Evolutionary conservation across 192 early-diverging fungal species (phyloP).

Genomic region (Coemansia guatemalensis): DNA sequence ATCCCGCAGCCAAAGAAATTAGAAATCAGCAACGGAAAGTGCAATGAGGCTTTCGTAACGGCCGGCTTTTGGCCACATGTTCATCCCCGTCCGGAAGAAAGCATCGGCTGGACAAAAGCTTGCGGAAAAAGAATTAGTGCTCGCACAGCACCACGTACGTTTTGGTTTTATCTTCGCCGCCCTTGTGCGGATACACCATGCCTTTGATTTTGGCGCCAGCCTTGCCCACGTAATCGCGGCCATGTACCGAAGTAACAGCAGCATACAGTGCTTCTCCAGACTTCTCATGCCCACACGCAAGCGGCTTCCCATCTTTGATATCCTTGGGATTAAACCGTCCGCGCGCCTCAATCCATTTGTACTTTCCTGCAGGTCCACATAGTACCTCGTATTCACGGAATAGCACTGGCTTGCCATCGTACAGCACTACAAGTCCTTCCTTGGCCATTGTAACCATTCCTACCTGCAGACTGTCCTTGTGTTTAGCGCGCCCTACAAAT

Average conservation of each 20-base stretch:
- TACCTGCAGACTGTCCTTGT: slow-evolving; percentile 37
- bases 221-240: slow-evolving; percentile 47
- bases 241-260: slow-evolving; percentile 46
- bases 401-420: slow-evolving; percentile 33
- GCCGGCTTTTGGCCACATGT: too few species aligned
- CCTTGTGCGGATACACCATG: slow-evolving; percentile 51
- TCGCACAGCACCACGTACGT: slow-evolving; percentile 59
- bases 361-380: slow-evolving; percentile 13
- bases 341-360: slow-evolving; percentile 19
- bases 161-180: slow-evolving; percentile 51
- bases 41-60: too few species aligned
- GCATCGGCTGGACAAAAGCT: too few species aligned
- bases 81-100: too few species aligned
- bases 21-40: too few species aligned
- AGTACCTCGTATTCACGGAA: slow-evolving; percentile 44
- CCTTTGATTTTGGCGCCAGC: slow-evolving; percentile 39
- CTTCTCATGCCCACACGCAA: slow-evolving; percentile 54
- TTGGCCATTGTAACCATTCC: slow-evolving; percentile 38
- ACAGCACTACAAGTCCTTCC: slow-evolving; percentile 29
- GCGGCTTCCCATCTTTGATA: slow-evolving; percentile 14
- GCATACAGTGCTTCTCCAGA: slow-evolving; percentile 56
- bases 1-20: too few species aligned
- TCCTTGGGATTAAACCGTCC: slow-evolving; percentile 17
- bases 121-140: neutral
- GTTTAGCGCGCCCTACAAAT: slow-evolving; percentile 26